Conservation (phyloP, 148 eudicot species). For the Amaranthus cruentus region DNA sequence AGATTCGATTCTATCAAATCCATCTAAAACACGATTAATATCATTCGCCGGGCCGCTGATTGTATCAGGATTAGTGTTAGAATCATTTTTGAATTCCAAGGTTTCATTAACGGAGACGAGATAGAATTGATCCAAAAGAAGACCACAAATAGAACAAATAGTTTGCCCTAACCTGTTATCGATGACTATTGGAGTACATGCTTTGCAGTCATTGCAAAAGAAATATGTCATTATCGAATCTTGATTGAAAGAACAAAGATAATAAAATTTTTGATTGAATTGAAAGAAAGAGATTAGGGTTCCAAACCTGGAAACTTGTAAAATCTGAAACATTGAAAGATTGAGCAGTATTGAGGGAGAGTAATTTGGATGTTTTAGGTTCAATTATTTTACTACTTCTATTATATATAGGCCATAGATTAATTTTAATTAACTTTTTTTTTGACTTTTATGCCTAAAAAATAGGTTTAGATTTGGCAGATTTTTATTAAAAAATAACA, state of each 20-base stretch:
- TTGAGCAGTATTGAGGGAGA: no score
- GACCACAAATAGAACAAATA: slow-evolving; percentile 70
- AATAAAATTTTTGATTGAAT: background rate
- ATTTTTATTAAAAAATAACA: no score
- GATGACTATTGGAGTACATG: slow-evolving; percentile 43
- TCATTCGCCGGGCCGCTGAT: slow-evolving; percentile 40
- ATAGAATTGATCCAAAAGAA: slow-evolving; percentile 43
- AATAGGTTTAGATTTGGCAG: no score
- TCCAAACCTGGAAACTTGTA: no score
- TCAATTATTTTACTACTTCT: no score
- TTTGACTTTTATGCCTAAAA: no score
- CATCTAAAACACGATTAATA: background rate
- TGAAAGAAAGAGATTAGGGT: no score
- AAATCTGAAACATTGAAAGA: no score
- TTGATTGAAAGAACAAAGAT: background rate
- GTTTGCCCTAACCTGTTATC: slow-evolving; percentile 71
- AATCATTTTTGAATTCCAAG: slow-evolving; percentile 44
- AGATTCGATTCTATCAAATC: background rate
- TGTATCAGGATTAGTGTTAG: slow-evolving; percentile 52
- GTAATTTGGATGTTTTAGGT: no score
- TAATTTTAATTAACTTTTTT: no score
- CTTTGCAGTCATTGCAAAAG: slow-evolving; percentile 58
- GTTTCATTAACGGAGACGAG: slow-evolving; percentile 65
- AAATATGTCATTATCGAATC: slow-evolving; percentile 17
- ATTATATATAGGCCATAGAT: no score